These are phyloP conservation scores for Cubamyces sp. DNA, from an alignment of 768 basidiomycete species.

Conservation along the genomic window DNA sequence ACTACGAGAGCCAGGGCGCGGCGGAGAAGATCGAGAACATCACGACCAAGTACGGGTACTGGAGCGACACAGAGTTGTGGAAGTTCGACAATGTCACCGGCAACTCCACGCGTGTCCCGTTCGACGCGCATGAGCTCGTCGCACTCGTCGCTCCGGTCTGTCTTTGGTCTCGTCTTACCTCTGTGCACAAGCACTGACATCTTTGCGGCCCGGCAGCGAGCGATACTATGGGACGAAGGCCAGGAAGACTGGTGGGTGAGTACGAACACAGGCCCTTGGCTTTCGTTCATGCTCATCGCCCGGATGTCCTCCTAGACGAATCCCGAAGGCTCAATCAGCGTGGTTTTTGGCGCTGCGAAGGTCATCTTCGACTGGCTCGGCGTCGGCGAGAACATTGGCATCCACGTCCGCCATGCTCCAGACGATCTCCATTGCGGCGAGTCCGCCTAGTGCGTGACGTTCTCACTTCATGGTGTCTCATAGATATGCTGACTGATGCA, in stretches of 20 bases:
- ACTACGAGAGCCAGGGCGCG: constrained; percentile 18
- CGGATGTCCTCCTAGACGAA: constrained; percentile 3
- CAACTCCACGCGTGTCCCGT: constrained; percentile 14
- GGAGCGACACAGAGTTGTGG: constrained; percentile 10
- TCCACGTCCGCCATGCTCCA: constrained; percentile 14
- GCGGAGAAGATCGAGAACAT: constrained; percentile 20
- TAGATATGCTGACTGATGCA: neutral
- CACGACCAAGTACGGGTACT: constrained; percentile 7
- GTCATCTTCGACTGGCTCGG: constrained; percentile 16
- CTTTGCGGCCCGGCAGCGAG: neutral
- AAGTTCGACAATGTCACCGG: constrained; percentile 16
- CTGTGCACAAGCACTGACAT: neutral
- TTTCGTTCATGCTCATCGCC: too few relatives aligned
- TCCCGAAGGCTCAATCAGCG: constrained; percentile 15
- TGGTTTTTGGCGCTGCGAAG: constrained; percentile 7
- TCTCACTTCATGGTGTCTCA: neutral
- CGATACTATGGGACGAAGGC: constrained; percentile 17
- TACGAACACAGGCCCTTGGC: neutral
- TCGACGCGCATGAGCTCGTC: constrained; percentile 16
- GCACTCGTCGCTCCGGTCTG: constrained; percentile 8
- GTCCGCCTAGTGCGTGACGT: constrained; percentile 3
- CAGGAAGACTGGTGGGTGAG: constrained; percentile 20
- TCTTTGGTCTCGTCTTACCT: neutral
- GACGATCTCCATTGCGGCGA: constrained; percentile 13
- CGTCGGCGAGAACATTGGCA: constrained; percentile 8